Percentiles rank a stretch among this genome's conserved stretches.
These are phyloP conservation scores for Populus davidiana DNA, from an alignment of 345 rosid species.

Conservation along the genomic window DNA sequence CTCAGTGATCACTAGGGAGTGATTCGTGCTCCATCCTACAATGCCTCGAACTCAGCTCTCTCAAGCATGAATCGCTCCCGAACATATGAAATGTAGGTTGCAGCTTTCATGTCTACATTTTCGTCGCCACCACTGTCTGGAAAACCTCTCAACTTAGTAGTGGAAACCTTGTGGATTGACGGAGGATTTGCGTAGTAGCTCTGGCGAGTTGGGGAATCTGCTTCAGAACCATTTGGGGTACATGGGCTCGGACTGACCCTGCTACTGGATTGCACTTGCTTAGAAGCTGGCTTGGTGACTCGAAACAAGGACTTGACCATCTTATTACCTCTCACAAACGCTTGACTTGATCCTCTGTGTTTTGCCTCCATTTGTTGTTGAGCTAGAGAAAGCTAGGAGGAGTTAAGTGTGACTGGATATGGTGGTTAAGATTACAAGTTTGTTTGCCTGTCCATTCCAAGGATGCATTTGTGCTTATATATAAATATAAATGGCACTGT, in stretches of 20 bases:
- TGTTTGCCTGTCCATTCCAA: neutral
- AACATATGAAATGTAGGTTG: constrained; percentile 37
- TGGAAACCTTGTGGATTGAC: neutral
- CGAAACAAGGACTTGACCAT: constrained; percentile 22
- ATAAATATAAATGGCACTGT: neutral
- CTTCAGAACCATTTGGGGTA: neutral
- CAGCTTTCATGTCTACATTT: constrained; percentile 42
- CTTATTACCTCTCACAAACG: constrained; percentile 30
- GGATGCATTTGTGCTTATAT: neutral
- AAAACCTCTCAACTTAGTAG: neutral
- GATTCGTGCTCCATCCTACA: neutral
- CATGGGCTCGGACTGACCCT: constrained; percentile 1
- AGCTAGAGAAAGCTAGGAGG: neutral
- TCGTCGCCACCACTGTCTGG: constrained; percentile 34
- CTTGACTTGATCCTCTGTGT: constrained; percentile 19
- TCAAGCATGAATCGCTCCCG: constrained; percentile 40
- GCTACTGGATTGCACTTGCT: neutral
- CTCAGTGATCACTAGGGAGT: neutral
- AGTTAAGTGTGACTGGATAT: neutral
- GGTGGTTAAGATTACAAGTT: neutral
- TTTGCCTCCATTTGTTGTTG: constrained; percentile 25
- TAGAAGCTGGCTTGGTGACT: constrained; percentile 4
- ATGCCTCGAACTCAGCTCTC: constrained; percentile 14
- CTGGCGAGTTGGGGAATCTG: neutral
- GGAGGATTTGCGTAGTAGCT: neutral